Evolutionary conservation across 2,329 filamentous ascomycete species (phyloP).

Genomic region (Claviceps fusiformis): DNA sequence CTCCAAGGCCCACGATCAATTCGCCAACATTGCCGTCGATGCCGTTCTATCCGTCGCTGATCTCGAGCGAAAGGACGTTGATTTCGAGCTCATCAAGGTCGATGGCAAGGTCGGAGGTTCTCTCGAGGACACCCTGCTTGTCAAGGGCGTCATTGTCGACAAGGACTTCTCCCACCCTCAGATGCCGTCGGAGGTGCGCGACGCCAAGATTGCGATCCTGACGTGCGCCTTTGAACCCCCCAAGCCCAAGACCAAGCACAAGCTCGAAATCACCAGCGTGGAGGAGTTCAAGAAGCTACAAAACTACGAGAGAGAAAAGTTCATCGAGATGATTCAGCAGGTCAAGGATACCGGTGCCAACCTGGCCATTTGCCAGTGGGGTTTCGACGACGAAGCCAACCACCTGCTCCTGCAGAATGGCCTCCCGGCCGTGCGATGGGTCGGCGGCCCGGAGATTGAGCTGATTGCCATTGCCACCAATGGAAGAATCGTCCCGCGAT

Average conservation of each 20-base stretch:
- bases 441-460: slow-evolving; percentile 95
- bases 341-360: slow-evolving; percentile 97
- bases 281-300: slow-evolving; percentile 98
- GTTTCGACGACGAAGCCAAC: slow-evolving; percentile 98
- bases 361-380: slow-evolving; percentile 97
- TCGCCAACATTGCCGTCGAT: slow-evolving; percentile 92
- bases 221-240: slow-evolving; percentile 97
- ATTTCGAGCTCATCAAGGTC: slow-evolving; percentile 98
- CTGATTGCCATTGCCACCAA: slow-evolving; percentile 98
- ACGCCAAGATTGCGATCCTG: slow-evolving; percentile 94
- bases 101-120: slow-evolving; percentile 94
- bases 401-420: slow-evolving; percentile 93
- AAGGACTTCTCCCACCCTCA: slow-evolving; percentile 99
- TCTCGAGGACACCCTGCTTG: slow-evolving; percentile 83
- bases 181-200: slow-evolving; percentile 89
- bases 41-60: slow-evolving; percentile 94
- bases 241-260: slow-evolving; percentile 99
- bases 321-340: slow-evolving; percentile 95
- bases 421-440: slow-evolving; percentile 92
- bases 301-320: slow-evolving; percentile 90
- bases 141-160: slow-evolving; percentile 97
- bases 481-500: slow-evolving; percentile 90
- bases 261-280: slow-evolving; percentile 91
- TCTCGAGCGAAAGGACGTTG: slow-evolving; percentile 88
- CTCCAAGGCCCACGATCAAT: slow-evolving; percentile 96